Percentiles rank a stretch among this genome's conserved stretches.
These are phyloP conservation scores for Zangia roseola DNA, from an alignment of 768 basidiomycete species.

Conservation along the genomic window DNA sequence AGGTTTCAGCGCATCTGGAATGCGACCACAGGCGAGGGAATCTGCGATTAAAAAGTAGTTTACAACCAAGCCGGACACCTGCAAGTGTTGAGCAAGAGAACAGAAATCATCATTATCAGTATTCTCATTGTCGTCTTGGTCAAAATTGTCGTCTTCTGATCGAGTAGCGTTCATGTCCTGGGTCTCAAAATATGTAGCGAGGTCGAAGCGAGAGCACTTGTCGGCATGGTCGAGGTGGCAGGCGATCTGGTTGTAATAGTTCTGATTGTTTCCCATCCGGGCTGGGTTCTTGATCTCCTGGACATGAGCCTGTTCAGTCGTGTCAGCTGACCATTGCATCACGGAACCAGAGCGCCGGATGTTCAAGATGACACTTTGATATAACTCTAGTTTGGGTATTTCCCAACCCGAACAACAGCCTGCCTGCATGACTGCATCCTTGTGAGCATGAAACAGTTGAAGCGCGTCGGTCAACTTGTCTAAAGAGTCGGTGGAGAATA, in stretches of 20 bases:
- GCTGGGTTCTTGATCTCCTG: constrained; percentile 33
- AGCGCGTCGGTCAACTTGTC: constrained; percentile 26
- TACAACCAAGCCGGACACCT: too few relatives aligned
- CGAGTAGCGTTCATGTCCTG: background rate
- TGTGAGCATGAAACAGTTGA: constrained; percentile 36
- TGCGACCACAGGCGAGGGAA: background rate
- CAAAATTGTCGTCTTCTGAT: background rate
- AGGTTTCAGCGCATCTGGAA: too few relatives aligned
- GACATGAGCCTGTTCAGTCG: constrained; percentile 36
- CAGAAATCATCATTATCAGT: background rate
- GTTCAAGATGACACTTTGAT: background rate
- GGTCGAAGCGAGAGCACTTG: constrained; percentile 14
- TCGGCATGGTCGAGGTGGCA: constrained; percentile 31
- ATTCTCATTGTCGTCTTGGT: background rate
- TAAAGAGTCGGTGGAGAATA: constrained; percentile 33
- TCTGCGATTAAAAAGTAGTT: background rate
- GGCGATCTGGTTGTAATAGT: constrained; percentile 30
- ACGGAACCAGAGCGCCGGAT: background rate
- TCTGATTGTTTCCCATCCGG: constrained; percentile 29
- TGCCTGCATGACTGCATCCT: constrained; percentile 31
- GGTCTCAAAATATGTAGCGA: background rate
- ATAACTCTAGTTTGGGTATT: constrained; percentile 4
- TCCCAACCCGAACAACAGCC: too few relatives aligned
- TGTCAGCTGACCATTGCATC: constrained; percentile 33
- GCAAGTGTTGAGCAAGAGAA: background rate